A percentile compares a stretch with the other conserved stretches of the same genome.
These are phyloP conservation scores for Pestalotiopsis sp. DNA, from an alignment of 2,329 filamentous ascomycete genomes.

Conservation along the genomic window DNA sequence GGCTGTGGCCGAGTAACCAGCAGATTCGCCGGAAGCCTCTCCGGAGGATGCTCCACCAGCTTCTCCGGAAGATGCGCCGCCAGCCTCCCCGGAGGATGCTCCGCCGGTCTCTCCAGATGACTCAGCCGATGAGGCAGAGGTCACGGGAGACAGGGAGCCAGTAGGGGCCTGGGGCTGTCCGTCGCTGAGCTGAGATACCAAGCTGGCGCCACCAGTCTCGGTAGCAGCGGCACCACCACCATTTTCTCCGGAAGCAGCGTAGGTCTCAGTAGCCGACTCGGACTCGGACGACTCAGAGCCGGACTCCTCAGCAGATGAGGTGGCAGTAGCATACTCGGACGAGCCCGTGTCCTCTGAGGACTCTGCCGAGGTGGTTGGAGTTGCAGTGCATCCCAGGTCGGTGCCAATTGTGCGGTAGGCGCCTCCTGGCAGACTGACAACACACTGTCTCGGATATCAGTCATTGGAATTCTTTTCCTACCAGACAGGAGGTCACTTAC, in stretches of 20 bases:
- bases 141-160: not conserved
- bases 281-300: not conserved
- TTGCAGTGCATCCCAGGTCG: conserved; percentile 4
- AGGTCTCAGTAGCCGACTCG: not conserved
- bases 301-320: not conserved
- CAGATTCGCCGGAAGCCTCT: not conserved
- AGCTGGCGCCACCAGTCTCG: not conserved
- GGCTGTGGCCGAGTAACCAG: not conserved
- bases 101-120: not conserved
- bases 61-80: not conserved
- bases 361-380: not conserved
- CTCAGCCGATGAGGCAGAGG: not conserved
- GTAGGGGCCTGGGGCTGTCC: not conserved
- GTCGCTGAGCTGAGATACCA: not conserved
- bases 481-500: not conserved
- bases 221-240: not conserved
- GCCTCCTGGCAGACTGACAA: not conserved
- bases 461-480: not conserved
- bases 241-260: not conserved
- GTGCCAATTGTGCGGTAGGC: conserved; percentile 3
- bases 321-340: not conserved
- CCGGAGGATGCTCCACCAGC: not conserved
- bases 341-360: not conserved
- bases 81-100: not conserved
- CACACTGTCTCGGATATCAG: not conserved